Evolutionary conservation across 2,329 filamentous ascomycete species (phyloP).

Genomic region (Geosmithia flava): DNA sequence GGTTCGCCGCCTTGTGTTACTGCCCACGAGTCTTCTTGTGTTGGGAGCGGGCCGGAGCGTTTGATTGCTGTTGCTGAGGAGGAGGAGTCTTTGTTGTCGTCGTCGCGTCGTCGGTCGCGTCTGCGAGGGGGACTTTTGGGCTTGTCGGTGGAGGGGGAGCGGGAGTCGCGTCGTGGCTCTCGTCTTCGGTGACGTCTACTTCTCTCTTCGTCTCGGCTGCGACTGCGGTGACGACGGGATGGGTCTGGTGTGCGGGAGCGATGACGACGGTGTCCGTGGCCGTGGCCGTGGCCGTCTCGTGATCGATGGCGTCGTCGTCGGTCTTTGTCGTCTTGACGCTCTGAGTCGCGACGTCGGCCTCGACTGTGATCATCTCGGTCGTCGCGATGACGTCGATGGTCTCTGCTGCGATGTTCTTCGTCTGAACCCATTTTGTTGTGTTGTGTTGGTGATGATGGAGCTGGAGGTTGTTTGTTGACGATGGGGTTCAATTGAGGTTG

Average conservation of each 20-base stretch:
- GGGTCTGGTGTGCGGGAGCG: constrained; percentile 18
- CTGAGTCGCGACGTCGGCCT: constrained; percentile 4
- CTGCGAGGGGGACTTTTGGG: background rate
- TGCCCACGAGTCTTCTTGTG: constrained; percentile 48
- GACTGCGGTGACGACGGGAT: constrained; percentile 8
- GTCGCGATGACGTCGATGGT: background rate
- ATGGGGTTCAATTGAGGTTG: too few relatives aligned
- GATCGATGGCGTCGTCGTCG: constrained; percentile 7
- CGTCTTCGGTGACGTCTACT: constrained; percentile 5
- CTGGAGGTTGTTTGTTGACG: too few relatives aligned
- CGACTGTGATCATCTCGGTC: background rate
- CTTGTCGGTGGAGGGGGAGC: constrained; percentile 4
- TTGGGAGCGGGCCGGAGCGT: constrained; percentile 39
- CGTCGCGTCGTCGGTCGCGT: too few relatives aligned
- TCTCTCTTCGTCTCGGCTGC: constrained; percentile 11
- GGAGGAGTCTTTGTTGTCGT: background rate
- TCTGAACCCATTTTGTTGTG: constrained; percentile 1
- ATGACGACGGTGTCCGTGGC: constrained; percentile 15
- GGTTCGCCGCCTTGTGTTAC: constrained; percentile 29
- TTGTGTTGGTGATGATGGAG: background rate
- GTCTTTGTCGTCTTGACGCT: constrained; percentile 6
- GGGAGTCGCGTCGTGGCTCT: constrained; percentile 7
- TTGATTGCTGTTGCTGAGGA: constrained; percentile 8
- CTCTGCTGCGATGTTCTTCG: background rate
- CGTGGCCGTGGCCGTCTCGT: constrained; percentile 7